These are phyloP conservation scores for Jatropha podagrica DNA, from an alignment of 441 rosid species.

Conservation along the genomic window DNA sequence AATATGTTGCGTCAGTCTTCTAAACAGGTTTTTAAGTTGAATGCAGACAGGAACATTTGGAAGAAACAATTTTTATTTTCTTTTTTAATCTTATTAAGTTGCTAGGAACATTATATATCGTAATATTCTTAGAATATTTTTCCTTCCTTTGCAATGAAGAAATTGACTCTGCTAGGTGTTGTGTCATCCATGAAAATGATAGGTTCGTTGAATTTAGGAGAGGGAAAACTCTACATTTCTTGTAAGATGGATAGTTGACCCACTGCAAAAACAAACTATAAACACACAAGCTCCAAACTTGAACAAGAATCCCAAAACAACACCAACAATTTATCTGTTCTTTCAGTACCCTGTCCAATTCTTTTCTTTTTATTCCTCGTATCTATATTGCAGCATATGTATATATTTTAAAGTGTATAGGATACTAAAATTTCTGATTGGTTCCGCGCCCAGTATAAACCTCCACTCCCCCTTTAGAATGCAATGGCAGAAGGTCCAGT, in stretches of 20 bases:
- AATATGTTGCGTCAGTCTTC: too few relatives aligned
- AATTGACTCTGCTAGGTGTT: background rate
- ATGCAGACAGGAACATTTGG: too few relatives aligned
- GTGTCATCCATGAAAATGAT: background rate
- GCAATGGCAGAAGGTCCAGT: conserved; percentile 26
- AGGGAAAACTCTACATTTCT: conserved; percentile 5
- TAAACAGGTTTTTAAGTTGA: too few relatives aligned
- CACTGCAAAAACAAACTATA: background rate
- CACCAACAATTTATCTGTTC: too few relatives aligned
- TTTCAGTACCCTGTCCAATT: background rate
- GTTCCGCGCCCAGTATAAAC: background rate
- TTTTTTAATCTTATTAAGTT: background rate
- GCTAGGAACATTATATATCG: background rate
- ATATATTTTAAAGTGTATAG: too few relatives aligned
- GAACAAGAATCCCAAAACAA: background rate
- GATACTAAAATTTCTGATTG: background rate
- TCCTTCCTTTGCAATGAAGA: background rate
- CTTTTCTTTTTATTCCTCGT: background rate
- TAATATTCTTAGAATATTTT: background rate
- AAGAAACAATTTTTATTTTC: background rate
- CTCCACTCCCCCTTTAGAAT: background rate
- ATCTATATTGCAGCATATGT: background rate
- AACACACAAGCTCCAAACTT: background rate
- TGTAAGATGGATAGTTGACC: conserved; percentile 1
- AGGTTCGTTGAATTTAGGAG: background rate